Conservation (phyloP, 73 alveolate species). For the Tetrahymena thermophila region DNA sequence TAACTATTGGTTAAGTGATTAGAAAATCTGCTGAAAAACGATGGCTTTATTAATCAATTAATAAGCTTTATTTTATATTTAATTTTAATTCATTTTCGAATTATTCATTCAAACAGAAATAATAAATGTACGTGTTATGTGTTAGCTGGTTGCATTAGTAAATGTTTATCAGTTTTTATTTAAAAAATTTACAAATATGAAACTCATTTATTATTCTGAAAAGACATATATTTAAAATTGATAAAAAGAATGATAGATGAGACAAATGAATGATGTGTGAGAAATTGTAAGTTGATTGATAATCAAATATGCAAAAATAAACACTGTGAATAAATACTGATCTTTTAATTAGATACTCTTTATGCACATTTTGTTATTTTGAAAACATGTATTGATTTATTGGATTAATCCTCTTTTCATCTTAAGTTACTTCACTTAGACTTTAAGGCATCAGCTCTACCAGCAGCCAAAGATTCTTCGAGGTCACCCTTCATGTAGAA, state of each 20-base stretch:
- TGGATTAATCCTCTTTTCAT: neutral
- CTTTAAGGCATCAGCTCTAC: conserved; percentile 64
- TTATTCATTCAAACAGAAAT: no score
- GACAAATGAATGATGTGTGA: neutral
- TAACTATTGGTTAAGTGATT: no score
- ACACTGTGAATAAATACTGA: neutral
- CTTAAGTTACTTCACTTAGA: conserved; percentile 25
- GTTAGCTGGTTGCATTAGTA: no score
- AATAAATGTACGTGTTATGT: no score
- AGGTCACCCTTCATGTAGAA: conserved; percentile 93
- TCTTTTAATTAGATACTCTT: neutral
- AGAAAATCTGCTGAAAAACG: no score
- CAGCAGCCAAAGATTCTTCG: conserved; percentile 74
- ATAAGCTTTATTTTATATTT: no score
- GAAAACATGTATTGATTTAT: neutral
- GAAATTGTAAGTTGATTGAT: neutral
- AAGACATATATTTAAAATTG: neutral
- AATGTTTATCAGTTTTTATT: no score
- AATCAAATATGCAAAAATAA: neutral
- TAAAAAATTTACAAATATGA: no score
- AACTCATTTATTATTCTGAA: neutral
- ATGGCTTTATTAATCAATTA: no score
- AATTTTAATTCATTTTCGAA: no score
- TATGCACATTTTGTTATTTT: neutral
- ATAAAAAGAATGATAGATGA: neutral